A percentile compares a stretch with the other conserved stretches of the same genome.
Conservation (phyloP, 1,139 yeast genomes). For the Nakaseomyces uthaithaninus region DNA sequence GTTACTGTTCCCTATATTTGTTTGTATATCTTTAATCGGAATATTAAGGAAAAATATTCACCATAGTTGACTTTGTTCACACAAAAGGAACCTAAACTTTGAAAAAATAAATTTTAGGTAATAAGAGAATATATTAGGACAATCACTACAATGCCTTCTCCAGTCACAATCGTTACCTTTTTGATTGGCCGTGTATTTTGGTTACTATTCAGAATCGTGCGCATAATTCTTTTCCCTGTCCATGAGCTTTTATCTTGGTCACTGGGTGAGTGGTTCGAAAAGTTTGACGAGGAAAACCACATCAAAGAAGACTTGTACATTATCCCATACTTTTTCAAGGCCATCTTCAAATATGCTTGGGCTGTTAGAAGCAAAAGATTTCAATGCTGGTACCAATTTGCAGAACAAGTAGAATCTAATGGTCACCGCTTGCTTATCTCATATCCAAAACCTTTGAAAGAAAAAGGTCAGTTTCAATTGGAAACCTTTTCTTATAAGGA, state of each 20-base stretch:
- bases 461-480: conserved; percentile 46
- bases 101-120: no score
- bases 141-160: not conserved
- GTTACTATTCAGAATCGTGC: conserved; percentile 16
- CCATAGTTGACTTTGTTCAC: no score
- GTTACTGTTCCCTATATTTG: no score
- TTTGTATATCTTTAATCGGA: no score
- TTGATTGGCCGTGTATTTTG: conserved; percentile 15
- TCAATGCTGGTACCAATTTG: conserved; percentile 63
- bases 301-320: conserved; percentile 48
- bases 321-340: conserved; percentile 37
- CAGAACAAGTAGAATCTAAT: conserved; percentile 40
- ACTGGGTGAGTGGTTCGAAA: conserved; percentile 18
- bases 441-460: conserved; percentile 49
- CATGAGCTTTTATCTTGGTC: conserved; percentile 12
- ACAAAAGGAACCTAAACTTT: no score
- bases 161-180: conserved; percentile 6
- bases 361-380: conserved; percentile 40
- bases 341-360: conserved; percentile 40
- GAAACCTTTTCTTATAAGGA: conserved; percentile 64
- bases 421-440: conserved; percentile 52
- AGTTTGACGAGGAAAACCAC: conserved; percentile 45
- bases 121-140: no score
- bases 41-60: no score
- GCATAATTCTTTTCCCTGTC: conserved; percentile 17